These are phyloP conservation scores for Syncephalastrum monosporum DNA, from an alignment of 371 early-diverging fungal genomes.

Conservation along the genomic window DNA sequence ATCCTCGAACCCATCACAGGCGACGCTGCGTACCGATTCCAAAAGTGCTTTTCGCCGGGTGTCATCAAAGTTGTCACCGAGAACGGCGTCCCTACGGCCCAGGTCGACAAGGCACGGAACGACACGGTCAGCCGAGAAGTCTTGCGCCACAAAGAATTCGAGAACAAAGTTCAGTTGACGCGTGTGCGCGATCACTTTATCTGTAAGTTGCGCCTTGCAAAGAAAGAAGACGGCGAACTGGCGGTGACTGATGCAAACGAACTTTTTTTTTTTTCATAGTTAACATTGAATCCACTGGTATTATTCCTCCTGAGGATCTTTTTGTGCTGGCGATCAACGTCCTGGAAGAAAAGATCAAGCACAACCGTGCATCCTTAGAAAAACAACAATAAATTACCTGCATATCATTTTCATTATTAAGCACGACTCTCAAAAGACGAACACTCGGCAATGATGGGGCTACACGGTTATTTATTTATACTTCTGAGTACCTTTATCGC, in stretches of 20 bases:
- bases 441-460: too few species aligned
- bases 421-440: too few species aligned
- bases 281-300: conserved; percentile 89
- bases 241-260: background rate
- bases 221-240: background rate
- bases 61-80: conserved; percentile 83
- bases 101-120: conserved; percentile 90
- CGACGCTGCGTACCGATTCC: conserved; percentile 86
- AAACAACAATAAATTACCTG: conserved; percentile 18
- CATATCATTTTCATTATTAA: conserved; percentile 15
- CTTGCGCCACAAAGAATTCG: conserved; percentile 92
- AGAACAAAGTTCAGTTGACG: conserved; percentile 86
- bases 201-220: conserved; percentile 61
- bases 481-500: too few species aligned
- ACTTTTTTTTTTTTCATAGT: conserved; percentile 53
- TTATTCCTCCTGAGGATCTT: conserved; percentile 76
- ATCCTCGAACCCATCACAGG: conserved; percentile 86
- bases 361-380: conserved; percentile 35
- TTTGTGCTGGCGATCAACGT: conserved; percentile 77
- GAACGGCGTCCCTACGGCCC: conserved; percentile 66
- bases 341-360: conserved; percentile 77
- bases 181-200: conserved; percentile 96
- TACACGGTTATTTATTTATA: too few species aligned
- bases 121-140: conserved; percentile 97
- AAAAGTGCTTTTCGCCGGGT: conserved; percentile 89